phyloP scores from a whole-genome alignment of 495 filamentous ascomycete genomes.

The Penicillium pulvis region DNA sequence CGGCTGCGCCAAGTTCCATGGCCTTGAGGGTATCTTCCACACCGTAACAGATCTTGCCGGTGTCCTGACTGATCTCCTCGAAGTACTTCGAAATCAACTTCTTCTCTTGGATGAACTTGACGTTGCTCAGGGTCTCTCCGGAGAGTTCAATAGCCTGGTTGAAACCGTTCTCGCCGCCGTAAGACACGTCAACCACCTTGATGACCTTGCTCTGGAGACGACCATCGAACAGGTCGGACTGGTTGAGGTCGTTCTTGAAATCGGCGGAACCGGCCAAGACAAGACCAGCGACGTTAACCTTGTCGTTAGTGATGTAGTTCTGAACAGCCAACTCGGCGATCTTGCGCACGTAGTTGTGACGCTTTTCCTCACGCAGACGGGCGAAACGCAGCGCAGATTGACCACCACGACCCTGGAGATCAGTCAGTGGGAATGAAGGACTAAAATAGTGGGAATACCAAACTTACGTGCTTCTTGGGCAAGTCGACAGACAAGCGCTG shows the following conservation, averaged over 20 bases:
- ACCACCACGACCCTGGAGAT: slow-evolving; percentile 79
- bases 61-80: slow-evolving; percentile 96
- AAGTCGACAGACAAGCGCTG: slow-evolving; percentile 97
- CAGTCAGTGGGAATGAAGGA: background rate
- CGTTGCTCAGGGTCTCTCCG: slow-evolving; percentile 93
- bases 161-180: slow-evolving; percentile 98
- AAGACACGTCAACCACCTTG: slow-evolving; percentile 98
- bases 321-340: slow-evolving; percentile 97
- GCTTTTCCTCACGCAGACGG: slow-evolving; percentile 98
- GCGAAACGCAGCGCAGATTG: slow-evolving; percentile 99
- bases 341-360: slow-evolving; percentile 99
- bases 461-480: slow-evolving; percentile 85
- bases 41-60: slow-evolving; percentile 94
- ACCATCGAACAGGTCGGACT: slow-evolving; percentile 94
- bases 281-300: slow-evolving; percentile 92
- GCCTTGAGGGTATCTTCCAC: slow-evolving; percentile 97
- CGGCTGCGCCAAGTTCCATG: slow-evolving; percentile 92
- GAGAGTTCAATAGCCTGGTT: slow-evolving; percentile 98
- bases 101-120: slow-evolving; percentile 99
- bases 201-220: slow-evolving; percentile 93
- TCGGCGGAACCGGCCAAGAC: slow-evolving; percentile 96
- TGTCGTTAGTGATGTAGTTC: slow-evolving; percentile 97
- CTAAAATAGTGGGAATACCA: background rate
- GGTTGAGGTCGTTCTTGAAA: slow-evolving; percentile 99
- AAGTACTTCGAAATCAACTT: slow-evolving; percentile 98